Base-by-base conservation (phyloP, 352 stramenopile genomes). In the Halophytophthora batemanensis region DNA sequence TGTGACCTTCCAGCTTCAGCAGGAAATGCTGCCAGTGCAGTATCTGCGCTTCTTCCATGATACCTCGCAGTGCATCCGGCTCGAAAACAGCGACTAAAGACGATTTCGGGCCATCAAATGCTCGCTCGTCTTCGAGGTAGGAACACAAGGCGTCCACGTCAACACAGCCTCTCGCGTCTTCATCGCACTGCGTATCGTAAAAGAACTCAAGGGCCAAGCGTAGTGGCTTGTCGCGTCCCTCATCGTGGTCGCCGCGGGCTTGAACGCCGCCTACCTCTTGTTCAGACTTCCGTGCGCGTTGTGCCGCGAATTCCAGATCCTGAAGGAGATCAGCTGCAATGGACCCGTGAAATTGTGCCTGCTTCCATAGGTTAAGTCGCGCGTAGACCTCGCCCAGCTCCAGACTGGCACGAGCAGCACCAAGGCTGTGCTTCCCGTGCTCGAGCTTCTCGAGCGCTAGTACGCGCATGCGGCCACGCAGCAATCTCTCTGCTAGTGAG, bases 1-100 rank as follows among this genome's bases (percentile, higher is more conserved):
- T 82, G 1, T 57, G 23, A 0, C 38, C 53, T 49, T 86, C 77
- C 17, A 88, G 53, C 23, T 58, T 57, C 10, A 82, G 44, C 3
- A 88, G 22, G n/a, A 88, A 36, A 29, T 83, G 63, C 56, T 88
- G 77, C 77, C 77, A 88, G 36, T 88, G 77, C 5, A 85, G 17
- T 17, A 50, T 57, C 21, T 64, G 63, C 33, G 57, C 52, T 11
- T 55, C 44, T 17, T 70, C 41, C 1, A 65, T 18, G 10, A 21
- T 28, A 3, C 55, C 18, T 35, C 35, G 62, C 1, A 65, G 22
- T 13, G 21, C 28, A 1, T 57, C 18, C 23, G 35, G 62, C 11
- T 25, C 35, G 14, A 69, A 66, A 1, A 56, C 49, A 10, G 42
- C 21, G 42, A 41, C 25, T 17, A 63, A 25, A 40, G 64, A 50